Evolutionary conservation across 148 eudicot genomes (phyloP), one percentile per base, ranked within the genome.

Genomic region (Fagopyrum homotropicum): DNA sequence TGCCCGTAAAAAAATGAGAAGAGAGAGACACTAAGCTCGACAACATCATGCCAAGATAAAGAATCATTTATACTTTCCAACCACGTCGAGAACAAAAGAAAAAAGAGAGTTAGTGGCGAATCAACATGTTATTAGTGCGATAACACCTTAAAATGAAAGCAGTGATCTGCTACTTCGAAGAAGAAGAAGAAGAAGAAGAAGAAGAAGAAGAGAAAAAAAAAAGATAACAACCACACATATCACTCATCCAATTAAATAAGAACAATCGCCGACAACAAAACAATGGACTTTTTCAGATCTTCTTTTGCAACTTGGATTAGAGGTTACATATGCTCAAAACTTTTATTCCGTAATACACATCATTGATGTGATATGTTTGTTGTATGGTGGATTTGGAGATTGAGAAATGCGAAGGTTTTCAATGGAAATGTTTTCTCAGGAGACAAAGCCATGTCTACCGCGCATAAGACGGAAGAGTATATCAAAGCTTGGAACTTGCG

Each of bases 1-100:
- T 3, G 97, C 93, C 97, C 88, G 74, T 45, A 22, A 45, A 64
- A 64, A 64, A 64, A 11, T 22, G 26, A 22, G 17, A 64, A 40
- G 17, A 64, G 6, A 12, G n/a, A 40, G 19, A 40, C 68, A 61
- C 68, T 61, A 29, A 59, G 7, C 29, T 17, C 30, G 30, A 59
- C 64, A 19, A 6, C 22, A 3, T 30, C 30, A 59, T 59, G 11
- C 10, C 60, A 56, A 56, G 26, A 56, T n/a, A 17, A 56, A n/a
- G 2, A 16, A 50, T 50, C 55, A 22, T 22, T 22, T 22, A 22
- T 22, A 22, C 26, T 22, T 22, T 22, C 26, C 26, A 50, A 11
- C 15, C n/a, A 16, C 19, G 2, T 54, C n/a, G 57, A n/a, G n/a
- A 54, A n/a, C 19, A 54, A 5, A 16, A 15, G 57, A 54, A 15